A percentile compares a stretch with the other conserved stretches of the same genome.
These are phyloP conservation scores for Calendula officinalis DNA, from an alignment of 129 eudicot genomes.

Conservation along the genomic window DNA sequence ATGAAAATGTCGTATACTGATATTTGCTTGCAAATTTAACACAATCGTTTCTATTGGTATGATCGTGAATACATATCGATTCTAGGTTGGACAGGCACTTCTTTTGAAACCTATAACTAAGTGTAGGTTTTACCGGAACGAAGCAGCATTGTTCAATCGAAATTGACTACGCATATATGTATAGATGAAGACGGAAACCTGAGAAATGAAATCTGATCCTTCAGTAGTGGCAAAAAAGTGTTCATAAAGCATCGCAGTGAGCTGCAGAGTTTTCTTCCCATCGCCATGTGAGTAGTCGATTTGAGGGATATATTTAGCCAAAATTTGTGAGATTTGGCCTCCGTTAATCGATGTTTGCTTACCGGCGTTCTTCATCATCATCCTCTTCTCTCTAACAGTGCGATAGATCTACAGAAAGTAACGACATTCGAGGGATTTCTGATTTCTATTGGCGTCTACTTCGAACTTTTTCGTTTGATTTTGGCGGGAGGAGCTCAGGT, in stretches of 20 bases:
- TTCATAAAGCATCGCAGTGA: conserved; percentile 51
- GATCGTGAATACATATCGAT: neutral
- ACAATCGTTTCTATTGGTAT: neutral
- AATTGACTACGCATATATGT: neutral
- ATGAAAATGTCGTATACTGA: neutral
- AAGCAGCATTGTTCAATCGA: neutral
- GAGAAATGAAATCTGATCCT: conserved; percentile 49
- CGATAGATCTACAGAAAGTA: too few species aligned
- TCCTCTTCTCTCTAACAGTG: neutral
- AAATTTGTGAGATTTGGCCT: conserved; percentile 20
- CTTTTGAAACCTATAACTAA: neutral
- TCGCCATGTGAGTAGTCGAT: conserved; percentile 40
- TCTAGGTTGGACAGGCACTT: neutral
- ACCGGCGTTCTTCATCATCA: conserved; percentile 20
- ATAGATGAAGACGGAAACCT: conserved; percentile 38
- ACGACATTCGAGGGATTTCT: neutral
- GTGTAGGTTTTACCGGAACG: neutral
- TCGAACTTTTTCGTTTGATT: conserved; percentile 11
- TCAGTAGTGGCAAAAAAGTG: conserved; percentile 51
- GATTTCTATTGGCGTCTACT: conserved; percentile 5
- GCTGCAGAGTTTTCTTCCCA: conserved; percentile 29
- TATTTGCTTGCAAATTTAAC: neutral
- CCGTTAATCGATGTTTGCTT: conserved; percentile 20
- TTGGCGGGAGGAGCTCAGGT: conserved; percentile 37
- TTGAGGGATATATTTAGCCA: conserved; percentile 47